phyloP scores from a whole-genome alignment of 139 green algal species.

The Pleodorina starrii region DNA sequence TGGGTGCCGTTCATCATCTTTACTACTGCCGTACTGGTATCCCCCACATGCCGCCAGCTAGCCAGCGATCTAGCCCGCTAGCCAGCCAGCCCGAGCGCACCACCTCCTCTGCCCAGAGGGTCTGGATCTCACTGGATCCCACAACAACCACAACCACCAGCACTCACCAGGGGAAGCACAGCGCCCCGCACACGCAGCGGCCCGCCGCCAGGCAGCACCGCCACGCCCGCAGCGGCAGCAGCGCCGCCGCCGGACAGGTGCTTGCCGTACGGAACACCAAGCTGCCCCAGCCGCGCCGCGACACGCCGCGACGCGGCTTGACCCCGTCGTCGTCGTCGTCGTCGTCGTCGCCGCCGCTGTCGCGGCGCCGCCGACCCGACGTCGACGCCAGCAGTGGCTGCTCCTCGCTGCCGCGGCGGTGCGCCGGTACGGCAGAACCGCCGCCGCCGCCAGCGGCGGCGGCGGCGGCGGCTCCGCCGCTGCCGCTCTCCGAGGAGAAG shows the following conservation, averaged over 20 bases:
- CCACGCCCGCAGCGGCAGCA: conserved; percentile 44
- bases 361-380: not conserved
- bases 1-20: too few relatives aligned
- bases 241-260: not conserved
- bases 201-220: not conserved
- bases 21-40: too few relatives aligned
- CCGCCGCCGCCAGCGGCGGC: not conserved
- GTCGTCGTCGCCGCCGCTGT: not conserved
- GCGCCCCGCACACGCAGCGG: not conserved
- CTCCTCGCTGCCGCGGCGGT: conserved; percentile 1
- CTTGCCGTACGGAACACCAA: not conserved
- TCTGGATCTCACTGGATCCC: too few relatives aligned
- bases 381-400: conserved; percentile 8
- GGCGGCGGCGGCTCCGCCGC: too few relatives aligned
- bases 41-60: too few relatives aligned
- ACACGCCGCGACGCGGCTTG: not conserved
- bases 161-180: conserved; percentile 21
- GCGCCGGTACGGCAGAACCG: not conserved
- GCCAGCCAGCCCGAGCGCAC: too few relatives aligned
- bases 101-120: too few relatives aligned
- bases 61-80: too few relatives aligned
- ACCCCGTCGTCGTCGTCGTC: not conserved
- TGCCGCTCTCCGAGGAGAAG: too few relatives aligned
- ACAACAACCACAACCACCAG: too few relatives aligned
- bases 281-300: not conserved